phyloP scores from a whole-genome alignment of 371 early-diverging fungal genomes.

The Nematocida ausubeli region DNA sequence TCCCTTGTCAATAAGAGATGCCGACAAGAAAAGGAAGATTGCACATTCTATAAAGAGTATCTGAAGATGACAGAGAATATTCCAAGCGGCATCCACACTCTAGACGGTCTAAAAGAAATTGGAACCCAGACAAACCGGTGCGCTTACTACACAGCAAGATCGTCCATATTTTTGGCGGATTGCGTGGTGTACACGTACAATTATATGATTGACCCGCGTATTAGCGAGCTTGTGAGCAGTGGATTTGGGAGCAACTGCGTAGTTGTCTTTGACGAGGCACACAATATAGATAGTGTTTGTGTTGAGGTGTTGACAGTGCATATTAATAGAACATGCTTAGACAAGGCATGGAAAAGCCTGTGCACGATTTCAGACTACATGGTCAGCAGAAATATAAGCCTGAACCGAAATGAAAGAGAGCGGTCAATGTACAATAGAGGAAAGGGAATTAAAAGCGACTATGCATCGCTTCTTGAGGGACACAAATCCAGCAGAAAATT shows the following conservation, averaged over 20 bases:
- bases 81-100: slow-evolving; percentile 79
- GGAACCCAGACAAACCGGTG: slow-evolving; percentile 75
- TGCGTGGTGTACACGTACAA: slow-evolving; percentile 97
- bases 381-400: not conserved
- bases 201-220: slow-evolving; percentile 96
- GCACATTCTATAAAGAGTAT: slow-evolving; percentile 21
- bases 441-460: slow-evolving; percentile 45
- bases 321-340: slow-evolving; percentile 79
- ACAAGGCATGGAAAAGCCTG: slow-evolving; percentile 74
- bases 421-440: not conserved
- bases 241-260: slow-evolving; percentile 82
- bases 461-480: not conserved
- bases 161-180: slow-evolving; percentile 79
- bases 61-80: slow-evolving; percentile 4
- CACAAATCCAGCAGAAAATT: slow-evolving; percentile 12
- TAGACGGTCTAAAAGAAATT: slow-evolving; percentile 80
- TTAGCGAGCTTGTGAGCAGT: slow-evolving; percentile 86
- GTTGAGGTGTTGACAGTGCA: slow-evolving; percentile 91
- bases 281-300: slow-evolving; percentile 88
- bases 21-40: slow-evolving; percentile 1
- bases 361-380: not conserved
- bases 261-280: slow-evolving; percentile 98
- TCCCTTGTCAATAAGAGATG: slow-evolving; percentile 19
- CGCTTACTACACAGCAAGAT: slow-evolving; percentile 86
- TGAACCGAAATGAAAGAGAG: not conserved